Percentiles rank a stretch among this genome's conserved stretches.
phyloP scores from a whole-genome alignment of 345 rosid genomes.

The Geranium rotundifolium region DNA sequence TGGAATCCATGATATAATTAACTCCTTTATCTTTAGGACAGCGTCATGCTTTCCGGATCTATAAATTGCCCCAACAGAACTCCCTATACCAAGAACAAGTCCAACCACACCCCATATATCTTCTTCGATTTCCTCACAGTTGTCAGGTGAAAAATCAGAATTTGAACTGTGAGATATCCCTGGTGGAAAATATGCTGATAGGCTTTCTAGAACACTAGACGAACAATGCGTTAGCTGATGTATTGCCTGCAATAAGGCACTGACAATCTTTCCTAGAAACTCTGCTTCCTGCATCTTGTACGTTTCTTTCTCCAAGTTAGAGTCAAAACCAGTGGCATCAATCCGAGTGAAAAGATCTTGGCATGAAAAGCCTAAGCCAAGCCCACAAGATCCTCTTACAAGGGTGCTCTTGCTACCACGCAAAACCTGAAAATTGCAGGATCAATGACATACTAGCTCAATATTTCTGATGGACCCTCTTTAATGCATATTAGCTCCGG shows the following conservation, averaged over 20 bases:
- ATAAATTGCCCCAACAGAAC: constrained; percentile 57
- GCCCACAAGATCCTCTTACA: constrained; percentile 87
- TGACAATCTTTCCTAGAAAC: constrained; percentile 50
- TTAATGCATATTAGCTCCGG: background rate
- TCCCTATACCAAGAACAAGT: constrained; percentile 75
- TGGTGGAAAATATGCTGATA: constrained; percentile 32
- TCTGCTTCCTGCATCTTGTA: constrained; percentile 47
- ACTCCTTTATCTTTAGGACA: constrained; percentile 51
- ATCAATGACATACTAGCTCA: constrained; percentile 3
- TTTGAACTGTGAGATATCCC: constrained; percentile 16
- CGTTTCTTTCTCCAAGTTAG: constrained; percentile 34
- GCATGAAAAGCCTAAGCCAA: constrained; percentile 82
- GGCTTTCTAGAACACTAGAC: constrained; percentile 33
- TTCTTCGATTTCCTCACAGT: constrained; percentile 54
- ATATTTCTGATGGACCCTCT: background rate
- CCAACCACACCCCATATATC: constrained; percentile 94
- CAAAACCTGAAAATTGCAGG: constrained; percentile 49
- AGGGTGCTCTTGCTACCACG: constrained; percentile 66
- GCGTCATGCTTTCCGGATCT: constrained; percentile 66
- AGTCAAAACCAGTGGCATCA: constrained; percentile 28
- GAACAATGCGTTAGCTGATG: constrained; percentile 34
- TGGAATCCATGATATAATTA: constrained; percentile 74
- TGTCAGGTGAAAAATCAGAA: constrained; percentile 31
- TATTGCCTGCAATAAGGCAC: constrained; percentile 37
- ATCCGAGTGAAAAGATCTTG: constrained; percentile 60